Evolutionary conservation across 441 rosid genomes (phyloP).

Genomic region (Bruguiera hainesii): DNA sequence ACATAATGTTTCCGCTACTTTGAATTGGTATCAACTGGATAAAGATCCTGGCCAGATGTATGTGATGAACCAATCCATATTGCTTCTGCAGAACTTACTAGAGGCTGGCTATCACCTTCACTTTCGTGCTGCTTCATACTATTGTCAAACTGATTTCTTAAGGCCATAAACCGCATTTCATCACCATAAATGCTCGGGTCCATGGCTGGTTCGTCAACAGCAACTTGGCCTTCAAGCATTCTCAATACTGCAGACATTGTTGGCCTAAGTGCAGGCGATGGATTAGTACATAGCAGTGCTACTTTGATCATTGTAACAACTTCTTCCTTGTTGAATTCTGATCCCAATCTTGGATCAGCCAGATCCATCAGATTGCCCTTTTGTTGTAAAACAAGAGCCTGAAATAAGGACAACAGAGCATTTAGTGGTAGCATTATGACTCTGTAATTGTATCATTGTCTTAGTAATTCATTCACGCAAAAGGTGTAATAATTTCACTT

Average conservation of each 20-base stretch:
- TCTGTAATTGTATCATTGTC: too few species aligned
- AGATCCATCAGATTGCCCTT: slow-evolving; percentile 40
- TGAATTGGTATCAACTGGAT: background rate
- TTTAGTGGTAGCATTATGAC: too few species aligned
- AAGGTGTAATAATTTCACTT: too few species aligned
- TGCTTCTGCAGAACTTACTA: background rate
- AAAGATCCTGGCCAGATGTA: background rate
- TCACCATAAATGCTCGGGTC: slow-evolving; percentile 13
- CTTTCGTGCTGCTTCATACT: background rate
- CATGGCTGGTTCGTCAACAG: slow-evolving; percentile 24
- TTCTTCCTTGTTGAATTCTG: slow-evolving; percentile 41
- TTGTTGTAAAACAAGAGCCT: slow-evolving; percentile 50
- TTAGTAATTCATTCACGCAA: too few species aligned
- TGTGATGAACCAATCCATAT: slow-evolving; percentile 3
- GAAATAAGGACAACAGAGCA: slow-evolving; percentile 4
- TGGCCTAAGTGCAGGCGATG: slow-evolving; percentile 58
- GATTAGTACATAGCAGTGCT: slow-evolving; percentile 55
- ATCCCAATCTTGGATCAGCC: slow-evolving; percentile 43
- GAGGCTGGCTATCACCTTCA: background rate
- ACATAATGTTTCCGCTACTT: background rate
- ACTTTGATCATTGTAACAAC: slow-evolving; percentile 48
- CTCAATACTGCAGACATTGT: slow-evolving; percentile 59
- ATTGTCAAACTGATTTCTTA: background rate
- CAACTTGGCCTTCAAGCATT: slow-evolving; percentile 54
- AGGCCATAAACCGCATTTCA: background rate